Percentiles rank a stretch among this genome's conserved stretches.
Evolutionary conservation across 371 early-diverging fungal genomes (phyloP).

Genomic region (Lichtheimia ramosa): DNA sequence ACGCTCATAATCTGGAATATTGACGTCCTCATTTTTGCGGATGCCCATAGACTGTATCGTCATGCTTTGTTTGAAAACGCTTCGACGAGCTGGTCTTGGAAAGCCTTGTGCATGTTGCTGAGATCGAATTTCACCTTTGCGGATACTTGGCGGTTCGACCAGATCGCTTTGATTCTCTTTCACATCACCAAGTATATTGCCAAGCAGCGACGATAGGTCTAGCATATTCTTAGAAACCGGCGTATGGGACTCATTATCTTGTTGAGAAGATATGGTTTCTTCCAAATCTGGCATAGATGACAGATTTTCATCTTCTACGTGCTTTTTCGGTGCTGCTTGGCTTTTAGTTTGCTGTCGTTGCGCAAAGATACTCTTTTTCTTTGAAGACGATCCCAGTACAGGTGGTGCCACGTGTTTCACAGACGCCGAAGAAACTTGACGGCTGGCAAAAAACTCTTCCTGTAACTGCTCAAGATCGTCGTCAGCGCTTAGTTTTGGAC

Average conservation of each 20-base stretch:
- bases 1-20: slow-evolving; percentile 44
- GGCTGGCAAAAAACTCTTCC: slow-evolving; percentile 49
- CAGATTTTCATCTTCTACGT: slow-evolving; percentile 7
- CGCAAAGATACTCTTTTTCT: slow-evolving; percentile 43
- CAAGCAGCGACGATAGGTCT: slow-evolving; percentile 48
- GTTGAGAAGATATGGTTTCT: slow-evolving; percentile 4
- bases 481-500: slow-evolving; percentile 14
- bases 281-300: slow-evolving; percentile 19
- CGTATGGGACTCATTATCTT: slow-evolving; percentile 20
- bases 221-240: slow-evolving; percentile 43
- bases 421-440: slow-evolving; percentile 48
- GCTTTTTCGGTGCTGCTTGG: not conserved
- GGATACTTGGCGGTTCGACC: slow-evolving; percentile 25
- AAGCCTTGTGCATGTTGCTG: slow-evolving; percentile 48
- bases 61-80: slow-evolving; percentile 35
- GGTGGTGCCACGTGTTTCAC: slow-evolving; percentile 31
- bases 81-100: slow-evolving; percentile 57
- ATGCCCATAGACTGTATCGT: slow-evolving; percentile 13
- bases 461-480: slow-evolving; percentile 60
- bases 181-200: slow-evolving; percentile 49
- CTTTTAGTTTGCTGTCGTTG: slow-evolving; percentile 24
- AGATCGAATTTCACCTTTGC: slow-evolving; percentile 13
- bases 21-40: slow-evolving; percentile 9
- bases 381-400: slow-evolving; percentile 9
- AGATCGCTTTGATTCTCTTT: slow-evolving; percentile 40